Conservation (phyloP, 352 stramenopile genomes). For the Globisporangium megalacanthum region DNA sequence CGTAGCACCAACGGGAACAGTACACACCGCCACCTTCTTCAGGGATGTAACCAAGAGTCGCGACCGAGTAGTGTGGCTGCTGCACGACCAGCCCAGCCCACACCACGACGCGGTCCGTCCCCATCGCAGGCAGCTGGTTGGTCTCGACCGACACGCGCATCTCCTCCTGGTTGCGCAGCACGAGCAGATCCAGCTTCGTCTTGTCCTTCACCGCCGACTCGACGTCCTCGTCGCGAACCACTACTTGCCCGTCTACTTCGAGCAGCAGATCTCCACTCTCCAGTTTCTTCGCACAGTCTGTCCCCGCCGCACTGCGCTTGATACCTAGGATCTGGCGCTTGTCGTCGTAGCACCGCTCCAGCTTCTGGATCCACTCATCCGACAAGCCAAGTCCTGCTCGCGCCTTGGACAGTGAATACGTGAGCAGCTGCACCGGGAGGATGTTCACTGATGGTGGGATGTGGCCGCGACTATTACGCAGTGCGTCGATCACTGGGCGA, state of each 20-base stretch:
- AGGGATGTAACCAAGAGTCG: conserved; percentile 80
- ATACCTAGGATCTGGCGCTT: conserved; percentile 87
- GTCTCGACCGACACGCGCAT: conserved; percentile 54
- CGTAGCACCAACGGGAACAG: conserved; percentile 88
- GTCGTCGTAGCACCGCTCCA: conserved; percentile 70
- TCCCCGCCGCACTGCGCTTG: conserved; percentile 68
- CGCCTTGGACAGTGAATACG: conserved; percentile 85
- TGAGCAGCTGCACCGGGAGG: conserved; percentile 68
- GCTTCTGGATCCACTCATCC: conserved; percentile 79
- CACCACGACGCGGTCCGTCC: conserved; percentile 86
- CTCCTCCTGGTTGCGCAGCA: conserved; percentile 77
- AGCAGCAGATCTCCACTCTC: conserved; percentile 81
- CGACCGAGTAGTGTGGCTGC: conserved; percentile 81
- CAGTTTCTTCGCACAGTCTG: conserved; percentile 57
- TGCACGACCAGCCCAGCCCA: conserved; percentile 92
- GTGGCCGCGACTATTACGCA: conserved; percentile 26
- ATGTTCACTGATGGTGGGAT: conserved; percentile 58
- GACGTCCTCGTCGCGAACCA: conserved; percentile 78
- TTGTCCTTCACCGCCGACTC: conserved; percentile 56
- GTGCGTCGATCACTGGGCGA: conserved; percentile 51
- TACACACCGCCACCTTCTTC: conserved; percentile 85
- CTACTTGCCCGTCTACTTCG: conserved; percentile 68
- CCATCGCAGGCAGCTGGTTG: conserved; percentile 62
- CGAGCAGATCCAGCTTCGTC: conserved; percentile 41
- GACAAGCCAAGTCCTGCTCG: conserved; percentile 78